Evolutionary conservation across 1,284 basidiomycete genomes (phyloP), one percentile per base, ranked within the genome.

Genomic region (Inonotus obliquus): DNA sequence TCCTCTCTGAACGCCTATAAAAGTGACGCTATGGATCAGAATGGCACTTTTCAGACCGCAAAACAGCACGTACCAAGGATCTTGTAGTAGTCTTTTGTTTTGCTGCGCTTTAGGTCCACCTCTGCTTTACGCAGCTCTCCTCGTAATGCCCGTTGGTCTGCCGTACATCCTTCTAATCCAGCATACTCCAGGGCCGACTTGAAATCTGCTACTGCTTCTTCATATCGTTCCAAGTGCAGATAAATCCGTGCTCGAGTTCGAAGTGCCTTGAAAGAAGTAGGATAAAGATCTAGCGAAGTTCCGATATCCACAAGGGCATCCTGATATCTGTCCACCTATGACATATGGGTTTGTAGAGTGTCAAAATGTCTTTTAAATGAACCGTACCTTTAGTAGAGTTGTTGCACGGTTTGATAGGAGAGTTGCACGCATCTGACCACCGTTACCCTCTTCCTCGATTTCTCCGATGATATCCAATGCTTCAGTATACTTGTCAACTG

Each of bases 11-110:
- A 92, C 70, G 37, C 81, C 72, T 69, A 48, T 10, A 53, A 47
- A 32, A 21, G 32, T 54, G 1, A 52, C 21, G 9, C 4, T 9
- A 32, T 29, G 32, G 21, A n/a, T 14, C 14, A 45, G 17, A 17
- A 14, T 14, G 27, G 6, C 53, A 13, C 61, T 19, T 49, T 17
- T 21, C 55, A 21, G 41, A 58, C 9, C 48, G 6, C 23, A 38
- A 44, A 17, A 2, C 57, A 69, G 17, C 32, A n/a, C 19, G 17
- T 49, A 73, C 75, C 86, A 21, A 91, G 76, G 67, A 90, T 88
- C 75, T 89, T 91, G 73, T 91, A 91, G 69, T 91, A 91, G 68
- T 92, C 91, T 73, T 92, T 92, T 55, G 87, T 86, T 77, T 93
- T 92, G 74, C 88, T 91, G 66, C 87, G 76, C 79, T 92, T 93